Evolutionary conservation across 2,329 filamentous ascomycete species (phyloP).

Genomic region (Tolypocladium ophioglossoides): DNA sequence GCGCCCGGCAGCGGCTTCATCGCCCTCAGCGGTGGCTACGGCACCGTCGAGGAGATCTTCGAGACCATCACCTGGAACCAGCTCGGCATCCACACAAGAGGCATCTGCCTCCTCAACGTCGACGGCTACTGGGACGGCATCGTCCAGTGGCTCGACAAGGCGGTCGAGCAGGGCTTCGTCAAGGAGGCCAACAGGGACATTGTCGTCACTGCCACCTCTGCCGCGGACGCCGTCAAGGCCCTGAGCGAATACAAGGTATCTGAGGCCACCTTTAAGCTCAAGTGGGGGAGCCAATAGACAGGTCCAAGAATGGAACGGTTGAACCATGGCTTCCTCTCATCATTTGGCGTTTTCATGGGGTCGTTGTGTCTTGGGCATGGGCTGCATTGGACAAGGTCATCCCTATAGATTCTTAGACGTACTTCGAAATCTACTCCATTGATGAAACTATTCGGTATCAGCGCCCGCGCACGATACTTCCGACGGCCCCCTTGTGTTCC

Average conservation of each 20-base stretch:
- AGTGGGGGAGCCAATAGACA: slow-evolving; percentile 63
- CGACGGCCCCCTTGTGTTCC: no score
- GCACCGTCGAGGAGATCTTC: slow-evolving; percentile 92
- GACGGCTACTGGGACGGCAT: slow-evolving; percentile 89
- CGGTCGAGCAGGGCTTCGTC: slow-evolving; percentile 70
- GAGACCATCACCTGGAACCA: slow-evolving; percentile 93
- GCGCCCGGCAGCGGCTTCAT: slow-evolving; percentile 83
- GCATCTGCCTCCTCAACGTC: slow-evolving; percentile 76
- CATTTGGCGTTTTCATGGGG: background rate
- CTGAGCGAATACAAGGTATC: slow-evolving; percentile 68
- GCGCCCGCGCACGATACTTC: no score
- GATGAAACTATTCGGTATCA: background rate
- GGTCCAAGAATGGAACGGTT: background rate
- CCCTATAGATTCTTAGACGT: slow-evolving; percentile 1
- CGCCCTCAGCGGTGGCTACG: slow-evolving; percentile 79
- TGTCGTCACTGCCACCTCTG: slow-evolving; percentile 61
- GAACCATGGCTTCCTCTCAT: background rate
- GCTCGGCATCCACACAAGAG: slow-evolving; percentile 75
- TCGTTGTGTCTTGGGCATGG: background rate
- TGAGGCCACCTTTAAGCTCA: slow-evolving; percentile 64
- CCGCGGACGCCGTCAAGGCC: slow-evolving; percentile 60
- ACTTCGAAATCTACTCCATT: background rate
- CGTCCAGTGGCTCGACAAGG: slow-evolving; percentile 67
- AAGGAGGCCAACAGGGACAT: slow-evolving; percentile 60
- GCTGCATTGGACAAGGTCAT: background rate